Evolutionary conservation across 2,329 filamentous ascomycete species (phyloP).

Genomic region (Colletotrichum simmondsii): DNA sequence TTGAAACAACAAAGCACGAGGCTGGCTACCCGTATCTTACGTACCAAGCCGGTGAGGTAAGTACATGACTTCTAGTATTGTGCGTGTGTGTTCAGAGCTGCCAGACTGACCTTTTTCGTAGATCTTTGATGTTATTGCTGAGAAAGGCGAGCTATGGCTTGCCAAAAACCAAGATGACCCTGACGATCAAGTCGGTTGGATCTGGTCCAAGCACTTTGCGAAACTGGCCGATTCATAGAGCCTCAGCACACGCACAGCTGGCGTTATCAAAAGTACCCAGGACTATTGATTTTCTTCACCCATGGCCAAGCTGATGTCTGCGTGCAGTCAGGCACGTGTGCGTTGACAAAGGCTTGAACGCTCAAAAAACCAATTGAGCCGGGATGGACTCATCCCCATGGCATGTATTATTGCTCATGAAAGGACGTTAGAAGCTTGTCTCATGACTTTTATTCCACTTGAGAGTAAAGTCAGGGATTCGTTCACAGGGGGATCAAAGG

Average conservation of each 20-base stretch:
- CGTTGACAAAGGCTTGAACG: constrained; percentile 7
- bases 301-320: constrained; percentile 3
- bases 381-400: not conserved
- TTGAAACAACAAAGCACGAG: constrained; percentile 90
- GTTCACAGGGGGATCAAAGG: not conserved
- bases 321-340: constrained; percentile 27
- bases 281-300: constrained; percentile 9
- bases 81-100: constrained; percentile 2
- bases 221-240: constrained; percentile 65
- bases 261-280: constrained; percentile 19
- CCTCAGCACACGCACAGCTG: constrained; percentile 7
- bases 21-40: constrained; percentile 96
- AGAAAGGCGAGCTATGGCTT: constrained; percentile 97
- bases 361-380: constrained; percentile 3
- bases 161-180: constrained; percentile 96
- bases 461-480: not conserved
- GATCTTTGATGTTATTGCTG: constrained; percentile 92
- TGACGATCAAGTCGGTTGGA: constrained; percentile 86
- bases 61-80: constrained; percentile 40
- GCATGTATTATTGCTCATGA: constrained; percentile 19
- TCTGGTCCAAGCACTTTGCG: constrained; percentile 99
- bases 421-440: not conserved
- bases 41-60: constrained; percentile 90
- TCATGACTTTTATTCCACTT: not conserved
- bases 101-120: constrained; percentile 42